These are phyloP conservation scores for Ottelia alismoides DNA, from an alignment of 106 monocot species.

Conservation along the genomic window DNA sequence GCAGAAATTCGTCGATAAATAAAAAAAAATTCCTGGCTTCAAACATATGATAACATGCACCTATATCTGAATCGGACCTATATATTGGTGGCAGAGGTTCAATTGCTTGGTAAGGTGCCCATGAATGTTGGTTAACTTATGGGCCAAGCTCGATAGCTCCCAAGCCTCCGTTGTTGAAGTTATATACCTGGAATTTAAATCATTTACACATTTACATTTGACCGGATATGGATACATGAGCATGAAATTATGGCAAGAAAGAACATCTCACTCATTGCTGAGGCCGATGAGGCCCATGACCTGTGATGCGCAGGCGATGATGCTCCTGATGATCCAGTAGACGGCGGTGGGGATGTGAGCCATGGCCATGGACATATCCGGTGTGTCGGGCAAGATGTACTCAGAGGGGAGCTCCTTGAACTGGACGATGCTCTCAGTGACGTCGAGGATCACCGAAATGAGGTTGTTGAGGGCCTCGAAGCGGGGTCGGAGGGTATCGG, in stretches of 20 bases:
- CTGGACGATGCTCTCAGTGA: slow-evolving; percentile 51
- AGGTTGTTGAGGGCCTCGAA: slow-evolving; percentile 56
- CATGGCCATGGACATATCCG: slow-evolving; percentile 35
- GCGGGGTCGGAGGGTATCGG: slow-evolving; percentile 41
- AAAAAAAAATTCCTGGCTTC: too few species aligned
- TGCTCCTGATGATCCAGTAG: slow-evolving; percentile 54
- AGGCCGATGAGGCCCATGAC: slow-evolving; percentile 46
- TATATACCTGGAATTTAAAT: too few species aligned
- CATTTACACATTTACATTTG: too few species aligned
- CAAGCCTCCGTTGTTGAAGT: slow-evolving; percentile 53
- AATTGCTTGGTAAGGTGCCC: slow-evolving; percentile 58
- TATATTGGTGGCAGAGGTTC: slow-evolving; percentile 21
- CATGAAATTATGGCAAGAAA: too few species aligned
- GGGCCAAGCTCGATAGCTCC: slow-evolving; percentile 80
- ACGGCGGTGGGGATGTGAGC: slow-evolving; percentile 60
- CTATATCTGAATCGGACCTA: slow-evolving; percentile 42
- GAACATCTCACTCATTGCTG: slow-evolving; percentile 46
- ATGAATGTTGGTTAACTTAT: slow-evolving; percentile 56
- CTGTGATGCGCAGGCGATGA: slow-evolving; percentile 50
- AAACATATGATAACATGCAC: too few species aligned
- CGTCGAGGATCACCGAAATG: slow-evolving; percentile 41
- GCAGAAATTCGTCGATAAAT: slow-evolving; percentile 4
- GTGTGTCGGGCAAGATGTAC: slow-evolving; percentile 30
- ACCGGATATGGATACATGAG: too few species aligned
- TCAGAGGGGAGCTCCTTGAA: slow-evolving; percentile 62